Base-by-base conservation (phyloP, 2,329 filamentous ascomycete genomes). In the Meredithiella fracta region DNA sequence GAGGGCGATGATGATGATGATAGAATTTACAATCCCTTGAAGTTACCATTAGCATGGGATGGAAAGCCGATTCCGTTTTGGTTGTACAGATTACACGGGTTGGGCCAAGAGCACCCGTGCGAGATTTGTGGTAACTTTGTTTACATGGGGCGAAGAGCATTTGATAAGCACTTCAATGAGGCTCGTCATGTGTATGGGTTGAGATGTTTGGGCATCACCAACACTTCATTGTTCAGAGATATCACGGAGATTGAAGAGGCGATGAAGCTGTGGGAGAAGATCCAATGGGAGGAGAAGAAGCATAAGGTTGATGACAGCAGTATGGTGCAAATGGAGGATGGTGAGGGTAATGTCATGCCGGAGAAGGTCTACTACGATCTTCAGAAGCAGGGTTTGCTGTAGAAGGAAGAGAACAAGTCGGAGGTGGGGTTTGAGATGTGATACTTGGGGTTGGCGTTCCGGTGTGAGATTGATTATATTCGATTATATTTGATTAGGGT, bases 61-160 rank as follows among this genome's bases (percentile, higher is more conserved):
- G 92, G 94, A 63, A 98, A 98, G 66, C 92, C 94, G 0, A 98
- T 98, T 63, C 92, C 94, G 0, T 98, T 92, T 73, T 98, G 92
- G 92, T 77, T 98, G 15, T 98, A 97, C 75, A 92, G 96, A 63
- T 76, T 98, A 15, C 92, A 98, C 65, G 92, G 92, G 1, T 73
- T 98, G 25, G 92, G 92, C 7, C 89, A 95, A 11, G 92, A 98
- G 63, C 95, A 96, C 62, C 77, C 85, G 0, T 98, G 92, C 72
- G 91, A 98, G 67, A 87, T 98, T 57, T 98, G 92, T 65, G 92
- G 92, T 56, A 97, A 97, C 69, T 96, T 89, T 65, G 89, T 96
- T n/a, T 97, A 97, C 72, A 96, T 95, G 85, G 92, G 92, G 15
- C 79, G 92, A 23, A 80, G 92, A 52, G 90, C 90, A 1, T 98